Conservation (phyloP, 768 basidiomycete genomes). For the Clavaria fumosa region DNA sequence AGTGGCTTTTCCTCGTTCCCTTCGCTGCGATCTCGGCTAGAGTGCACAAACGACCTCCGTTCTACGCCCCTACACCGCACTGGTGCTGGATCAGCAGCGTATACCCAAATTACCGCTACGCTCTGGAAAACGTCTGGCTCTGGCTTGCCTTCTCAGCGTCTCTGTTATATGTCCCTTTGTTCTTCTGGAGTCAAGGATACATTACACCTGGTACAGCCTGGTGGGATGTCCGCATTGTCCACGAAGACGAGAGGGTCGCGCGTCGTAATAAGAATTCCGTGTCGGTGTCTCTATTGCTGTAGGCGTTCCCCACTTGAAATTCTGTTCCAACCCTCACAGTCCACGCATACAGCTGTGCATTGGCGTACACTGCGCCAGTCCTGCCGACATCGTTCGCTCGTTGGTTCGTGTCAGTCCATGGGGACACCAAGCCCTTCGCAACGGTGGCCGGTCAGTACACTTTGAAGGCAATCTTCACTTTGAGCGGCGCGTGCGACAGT, state of each 20-base stretch:
- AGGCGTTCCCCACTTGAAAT: not conserved
- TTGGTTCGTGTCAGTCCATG: constrained; percentile 7
- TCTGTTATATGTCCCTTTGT: constrained; percentile 5
- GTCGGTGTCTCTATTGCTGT: not conserved
- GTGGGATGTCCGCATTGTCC: constrained; percentile 7
- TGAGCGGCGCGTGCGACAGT: constrained; percentile 6
- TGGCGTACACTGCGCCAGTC: constrained; percentile 7
- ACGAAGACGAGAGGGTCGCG: not conserved
- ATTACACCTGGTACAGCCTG: constrained; percentile 4
- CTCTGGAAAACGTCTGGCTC: constrained; percentile 8
- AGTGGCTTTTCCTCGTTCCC: constrained; percentile 7
- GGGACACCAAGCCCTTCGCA: constrained; percentile 7
- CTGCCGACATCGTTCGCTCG: constrained; percentile 5
- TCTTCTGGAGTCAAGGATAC: constrained; percentile 4
- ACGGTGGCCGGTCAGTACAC: constrained; percentile 5
- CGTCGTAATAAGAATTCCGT: constrained; percentile 1
- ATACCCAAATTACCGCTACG: constrained; percentile 6
- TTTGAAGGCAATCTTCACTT: constrained; percentile 7
- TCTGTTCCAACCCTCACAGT: not conserved
- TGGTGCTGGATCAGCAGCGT: constrained; percentile 10
- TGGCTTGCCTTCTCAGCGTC: constrained; percentile 8
- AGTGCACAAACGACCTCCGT: constrained; percentile 1
- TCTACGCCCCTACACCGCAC: constrained; percentile 9
- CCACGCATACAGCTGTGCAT: constrained; percentile 5
- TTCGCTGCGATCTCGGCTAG: constrained; percentile 1